Conservation (phyloP, 495 filamentous ascomycete genomes). For the Massariosphaeria phaeospora region DNA sequence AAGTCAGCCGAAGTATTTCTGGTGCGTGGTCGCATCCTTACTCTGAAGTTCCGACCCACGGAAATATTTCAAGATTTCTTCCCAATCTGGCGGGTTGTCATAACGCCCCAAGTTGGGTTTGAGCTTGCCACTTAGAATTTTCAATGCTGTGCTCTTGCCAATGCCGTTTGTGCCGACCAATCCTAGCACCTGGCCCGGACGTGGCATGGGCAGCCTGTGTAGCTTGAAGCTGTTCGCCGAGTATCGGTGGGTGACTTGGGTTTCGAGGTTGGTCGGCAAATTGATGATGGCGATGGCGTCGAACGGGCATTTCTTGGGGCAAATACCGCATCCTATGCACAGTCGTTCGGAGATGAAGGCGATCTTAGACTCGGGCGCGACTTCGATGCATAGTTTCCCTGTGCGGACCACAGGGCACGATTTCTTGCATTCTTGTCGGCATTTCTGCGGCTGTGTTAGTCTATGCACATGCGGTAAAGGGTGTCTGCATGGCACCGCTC, state of each 20-base stretch:
- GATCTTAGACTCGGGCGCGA: constrained; percentile 81
- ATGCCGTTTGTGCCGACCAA: constrained; percentile 99
- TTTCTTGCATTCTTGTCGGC: constrained; percentile 98
- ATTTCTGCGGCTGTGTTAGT: constrained; percentile 57
- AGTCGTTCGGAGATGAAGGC: constrained; percentile 95
- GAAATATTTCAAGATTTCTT: constrained; percentile 97
- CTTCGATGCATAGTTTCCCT: constrained; percentile 96
- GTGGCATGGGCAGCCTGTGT: constrained; percentile 88
- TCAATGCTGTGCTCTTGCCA: constrained; percentile 96
- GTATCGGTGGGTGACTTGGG: constrained; percentile 95
- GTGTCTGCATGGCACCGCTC: too few relatives aligned
- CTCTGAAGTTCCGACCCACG: constrained; percentile 95
- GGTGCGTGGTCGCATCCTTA: constrained; percentile 43
- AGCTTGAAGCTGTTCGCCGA: constrained; percentile 99
- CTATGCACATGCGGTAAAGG: constrained; percentile 6
- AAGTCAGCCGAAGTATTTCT: constrained; percentile 14
- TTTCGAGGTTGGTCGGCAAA: constrained; percentile 95
- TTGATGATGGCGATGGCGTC: constrained; percentile 99
- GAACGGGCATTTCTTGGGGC: constrained; percentile 98
- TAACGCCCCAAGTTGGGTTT: constrained; percentile 95
- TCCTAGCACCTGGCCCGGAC: constrained; percentile 93
- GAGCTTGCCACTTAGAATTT: constrained; percentile 95
- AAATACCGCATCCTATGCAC: constrained; percentile 98
- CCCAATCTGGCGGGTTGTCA: constrained; percentile 97
- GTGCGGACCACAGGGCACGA: constrained; percentile 96